Percentiles rank a stretch among this genome's conserved stretches.
Conservation (phyloP, 2,329 filamentous ascomycete genomes). For the Apiospora pterosperma region DNA sequence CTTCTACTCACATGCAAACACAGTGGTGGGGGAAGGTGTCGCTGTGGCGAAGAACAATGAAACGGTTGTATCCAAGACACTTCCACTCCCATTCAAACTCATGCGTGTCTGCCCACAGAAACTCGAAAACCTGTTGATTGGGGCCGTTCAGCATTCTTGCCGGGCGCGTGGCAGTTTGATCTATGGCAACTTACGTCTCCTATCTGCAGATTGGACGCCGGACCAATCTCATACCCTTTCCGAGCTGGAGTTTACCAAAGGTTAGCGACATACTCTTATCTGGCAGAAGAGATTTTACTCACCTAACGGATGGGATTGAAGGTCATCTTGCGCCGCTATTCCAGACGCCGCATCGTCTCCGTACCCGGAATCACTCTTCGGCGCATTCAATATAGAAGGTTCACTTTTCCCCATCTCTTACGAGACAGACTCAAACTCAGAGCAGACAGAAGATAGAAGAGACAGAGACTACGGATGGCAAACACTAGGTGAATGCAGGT, state of each 20-base stretch:
- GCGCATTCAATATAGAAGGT: not conserved
- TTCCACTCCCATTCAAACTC: conserved; percentile 37
- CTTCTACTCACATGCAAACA: conserved; percentile 31
- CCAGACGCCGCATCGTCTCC: not conserved
- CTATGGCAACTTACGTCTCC: conserved; percentile 29
- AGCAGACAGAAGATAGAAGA: not conserved
- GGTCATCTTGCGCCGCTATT: not conserved
- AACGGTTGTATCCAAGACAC: conserved; percentile 33
- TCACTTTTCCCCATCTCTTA: conserved; percentile 5
- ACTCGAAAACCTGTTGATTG: conserved; percentile 30
- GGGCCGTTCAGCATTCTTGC: conserved; percentile 7
- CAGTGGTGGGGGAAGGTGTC: conserved; percentile 32
- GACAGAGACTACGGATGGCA: not conserved
- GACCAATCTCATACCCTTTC: conserved; percentile 33
- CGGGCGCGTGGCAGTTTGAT: not conserved
- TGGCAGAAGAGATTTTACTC: not conserved
- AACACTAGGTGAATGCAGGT: not conserved
- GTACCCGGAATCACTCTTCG: conserved; percentile 6
- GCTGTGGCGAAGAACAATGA: conserved; percentile 34
- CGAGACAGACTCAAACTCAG: conserved; percentile 6
- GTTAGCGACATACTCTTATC: not conserved
- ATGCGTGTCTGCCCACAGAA: conserved; percentile 33
- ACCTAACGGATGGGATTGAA: not conserved
- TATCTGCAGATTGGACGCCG: conserved; percentile 30
- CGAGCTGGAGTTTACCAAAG: conserved; percentile 18